Conservation (phyloP, 768 basidiomycete species). For the Kwoniella europaea region DNA sequence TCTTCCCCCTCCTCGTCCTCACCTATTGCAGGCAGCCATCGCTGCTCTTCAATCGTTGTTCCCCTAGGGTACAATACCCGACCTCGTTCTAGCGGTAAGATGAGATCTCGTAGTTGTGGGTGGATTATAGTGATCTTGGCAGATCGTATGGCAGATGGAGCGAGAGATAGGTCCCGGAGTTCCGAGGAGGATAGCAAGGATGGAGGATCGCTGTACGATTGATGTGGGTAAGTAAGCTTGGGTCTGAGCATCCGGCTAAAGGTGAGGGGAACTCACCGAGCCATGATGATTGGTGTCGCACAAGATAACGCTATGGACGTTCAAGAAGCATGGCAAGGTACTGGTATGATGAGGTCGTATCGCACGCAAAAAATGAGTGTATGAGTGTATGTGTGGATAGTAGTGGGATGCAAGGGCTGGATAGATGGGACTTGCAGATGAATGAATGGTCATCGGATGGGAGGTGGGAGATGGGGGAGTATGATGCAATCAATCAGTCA, state of each 20-base stretch:
- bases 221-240: not conserved
- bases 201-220: conserved; percentile 19
- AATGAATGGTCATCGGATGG: not conserved
- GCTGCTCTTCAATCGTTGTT: conserved; percentile 19
- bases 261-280: conserved; percentile 17
- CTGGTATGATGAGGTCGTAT: not conserved
- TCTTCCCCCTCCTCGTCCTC: conserved; percentile 27
- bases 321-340: not conserved
- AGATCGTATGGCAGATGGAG: conserved; percentile 35
- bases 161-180: conserved; percentile 42
- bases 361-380: not conserved
- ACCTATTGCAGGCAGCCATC: conserved; percentile 21
- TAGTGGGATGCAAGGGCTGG: not conserved
- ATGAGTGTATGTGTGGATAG: no score
- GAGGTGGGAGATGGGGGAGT: not conserved
- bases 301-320: not conserved
- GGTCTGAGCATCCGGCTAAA: not conserved
- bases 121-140: conserved; percentile 54
- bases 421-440: not conserved
- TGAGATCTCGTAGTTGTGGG: conserved; percentile 74
- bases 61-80: conserved; percentile 22
- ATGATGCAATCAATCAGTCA: not conserved
- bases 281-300: conserved; percentile 13
- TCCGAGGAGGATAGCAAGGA: conserved; percentile 36
- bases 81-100: conserved; percentile 66